Evolutionary conservation across 2,329 filamentous ascomycete species (phyloP).

Genomic region (Fusarium sp.): DNA sequence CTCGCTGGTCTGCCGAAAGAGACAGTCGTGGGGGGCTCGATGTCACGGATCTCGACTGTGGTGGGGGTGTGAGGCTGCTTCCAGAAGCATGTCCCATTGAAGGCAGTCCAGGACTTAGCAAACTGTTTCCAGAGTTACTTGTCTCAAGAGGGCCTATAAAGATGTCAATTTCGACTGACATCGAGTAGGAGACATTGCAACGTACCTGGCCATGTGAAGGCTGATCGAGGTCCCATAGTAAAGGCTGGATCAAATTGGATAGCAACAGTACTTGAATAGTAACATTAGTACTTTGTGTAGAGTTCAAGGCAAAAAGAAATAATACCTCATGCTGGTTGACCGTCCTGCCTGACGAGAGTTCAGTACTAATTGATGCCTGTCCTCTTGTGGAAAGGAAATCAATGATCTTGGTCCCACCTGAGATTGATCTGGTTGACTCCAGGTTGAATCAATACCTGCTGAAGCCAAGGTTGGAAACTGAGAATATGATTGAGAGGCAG

Average conservation of each 20-base stretch:
- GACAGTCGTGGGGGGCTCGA: slow-evolving; percentile 65
- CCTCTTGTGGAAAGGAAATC: slow-evolving; percentile 27
- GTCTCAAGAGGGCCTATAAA: slow-evolving; percentile 49
- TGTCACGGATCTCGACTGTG: slow-evolving; percentile 61
- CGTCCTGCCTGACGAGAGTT: slow-evolving; percentile 20
- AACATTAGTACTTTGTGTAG: slow-evolving; percentile 17
- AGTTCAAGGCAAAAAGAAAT: neutral
- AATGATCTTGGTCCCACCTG: slow-evolving; percentile 30
- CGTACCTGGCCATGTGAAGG: slow-evolving; percentile 62
- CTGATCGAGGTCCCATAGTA: slow-evolving; percentile 60
- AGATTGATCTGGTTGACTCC: slow-evolving; percentile 34
- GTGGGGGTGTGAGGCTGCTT: slow-evolving; percentile 61
- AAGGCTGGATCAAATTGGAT: slow-evolving; percentile 62
- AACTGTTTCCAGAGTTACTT: slow-evolving; percentile 42
- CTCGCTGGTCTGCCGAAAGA: slow-evolving; percentile 68
- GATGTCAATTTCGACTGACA: neutral
- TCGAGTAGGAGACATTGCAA: neutral
- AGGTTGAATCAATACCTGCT: slow-evolving; percentile 33
- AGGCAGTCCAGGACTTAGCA: slow-evolving; percentile 57
- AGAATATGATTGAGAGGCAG: slow-evolving; percentile 39
- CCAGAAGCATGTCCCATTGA: slow-evolving; percentile 59
- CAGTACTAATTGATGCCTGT: slow-evolving; percentile 22
- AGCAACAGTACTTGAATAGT: slow-evolving; percentile 55
- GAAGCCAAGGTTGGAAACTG: slow-evolving; percentile 37
- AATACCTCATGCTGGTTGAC: slow-evolving; percentile 40